phyloP scores from a whole-genome alignment of 352 stramenopile genomes.

The Phytophthora ramorum region DNA sequence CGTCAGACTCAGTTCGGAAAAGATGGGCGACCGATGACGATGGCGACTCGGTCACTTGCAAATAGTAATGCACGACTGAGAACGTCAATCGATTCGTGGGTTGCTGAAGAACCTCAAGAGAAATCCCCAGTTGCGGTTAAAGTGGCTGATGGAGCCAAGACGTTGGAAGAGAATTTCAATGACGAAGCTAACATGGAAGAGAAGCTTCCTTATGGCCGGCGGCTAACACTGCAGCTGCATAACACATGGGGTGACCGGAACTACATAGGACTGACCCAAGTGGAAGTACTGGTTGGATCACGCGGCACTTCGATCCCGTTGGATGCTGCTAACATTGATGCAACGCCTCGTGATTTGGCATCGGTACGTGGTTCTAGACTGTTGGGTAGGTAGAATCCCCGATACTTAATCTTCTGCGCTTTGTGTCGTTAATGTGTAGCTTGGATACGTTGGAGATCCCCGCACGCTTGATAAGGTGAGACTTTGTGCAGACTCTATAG shows the following conservation, averaged over 20 bases:
- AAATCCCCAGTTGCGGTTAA: conserved; percentile 50
- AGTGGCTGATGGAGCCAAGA: conserved; percentile 21
- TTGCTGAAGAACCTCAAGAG: conserved; percentile 57
- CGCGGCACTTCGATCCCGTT: conserved; percentile 49
- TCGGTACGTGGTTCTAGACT: conserved; percentile 44
- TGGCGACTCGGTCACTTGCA: conserved; percentile 26
- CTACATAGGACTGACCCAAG: conserved; percentile 87
- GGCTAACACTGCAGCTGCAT: conserved; percentile 60
- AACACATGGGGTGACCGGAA: conserved; percentile 83
- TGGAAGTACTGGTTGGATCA: conserved; percentile 69
- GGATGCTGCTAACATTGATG: conserved; percentile 55
- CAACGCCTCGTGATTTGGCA: conserved; percentile 71
- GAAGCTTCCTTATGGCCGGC: conserved; percentile 51
- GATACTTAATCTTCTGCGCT: neutral
- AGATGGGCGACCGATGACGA: conserved; percentile 54
- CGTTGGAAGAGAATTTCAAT: conserved; percentile 19
- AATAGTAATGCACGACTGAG: conserved; percentile 18
- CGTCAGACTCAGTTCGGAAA: conserved; percentile 5
- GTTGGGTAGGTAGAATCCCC: neutral
- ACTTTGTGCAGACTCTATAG: neutral
- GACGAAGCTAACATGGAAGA: conserved; percentile 15
- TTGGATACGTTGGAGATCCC: conserved; percentile 80
- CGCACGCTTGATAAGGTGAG: conserved; percentile 88
- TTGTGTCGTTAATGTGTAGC: conserved; percentile 31
- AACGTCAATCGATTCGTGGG: conserved; percentile 58